phyloP scores from a whole-genome alignment of 768 basidiomycete genomes.

The Boletus rubescentipes region DNA sequence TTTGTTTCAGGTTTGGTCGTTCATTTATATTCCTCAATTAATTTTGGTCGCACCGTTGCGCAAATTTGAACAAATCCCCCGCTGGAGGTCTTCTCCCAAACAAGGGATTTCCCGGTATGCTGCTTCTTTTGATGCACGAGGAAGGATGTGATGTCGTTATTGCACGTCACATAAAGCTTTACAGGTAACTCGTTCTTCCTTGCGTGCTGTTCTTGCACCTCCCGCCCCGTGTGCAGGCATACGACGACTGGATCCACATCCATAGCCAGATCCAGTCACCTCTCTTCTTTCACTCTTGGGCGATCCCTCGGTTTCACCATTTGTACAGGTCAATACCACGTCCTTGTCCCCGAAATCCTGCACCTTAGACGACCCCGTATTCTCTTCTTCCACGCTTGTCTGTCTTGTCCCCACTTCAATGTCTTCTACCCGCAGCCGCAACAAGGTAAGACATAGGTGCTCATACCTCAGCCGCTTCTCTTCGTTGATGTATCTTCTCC shows the following conservation, averaged over 20 bases:
- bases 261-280: background rate
- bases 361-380: background rate
- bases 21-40: background rate
- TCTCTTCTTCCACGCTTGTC: background rate
- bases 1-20: background rate
- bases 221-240: conserved; percentile 24
- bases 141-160: conserved; percentile 12
- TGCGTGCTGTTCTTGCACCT: conserved; percentile 9
- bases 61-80: background rate
- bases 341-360: background rate
- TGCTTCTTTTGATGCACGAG: conserved; percentile 30
- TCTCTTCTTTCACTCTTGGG: background rate
- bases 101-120: conserved; percentile 22
- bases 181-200: conserved; percentile 3
- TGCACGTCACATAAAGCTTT: conserved; percentile 23
- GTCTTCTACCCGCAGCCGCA: conserved; percentile 18
- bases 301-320: background rate
- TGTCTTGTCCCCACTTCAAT: conserved; percentile 2
- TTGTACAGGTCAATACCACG: background rate
- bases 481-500: background rate
- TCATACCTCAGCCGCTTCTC: background rate
- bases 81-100: conserved; percentile 16
- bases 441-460: conserved; percentile 18
- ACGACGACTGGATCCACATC: conserved; percentile 18
- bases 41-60: background rate